Evolutionary conservation across 768 basidiomycete species (phyloP), one percentile per base, ranked within the genome.

Genomic region (Hypholoma sublateritium): DNA sequence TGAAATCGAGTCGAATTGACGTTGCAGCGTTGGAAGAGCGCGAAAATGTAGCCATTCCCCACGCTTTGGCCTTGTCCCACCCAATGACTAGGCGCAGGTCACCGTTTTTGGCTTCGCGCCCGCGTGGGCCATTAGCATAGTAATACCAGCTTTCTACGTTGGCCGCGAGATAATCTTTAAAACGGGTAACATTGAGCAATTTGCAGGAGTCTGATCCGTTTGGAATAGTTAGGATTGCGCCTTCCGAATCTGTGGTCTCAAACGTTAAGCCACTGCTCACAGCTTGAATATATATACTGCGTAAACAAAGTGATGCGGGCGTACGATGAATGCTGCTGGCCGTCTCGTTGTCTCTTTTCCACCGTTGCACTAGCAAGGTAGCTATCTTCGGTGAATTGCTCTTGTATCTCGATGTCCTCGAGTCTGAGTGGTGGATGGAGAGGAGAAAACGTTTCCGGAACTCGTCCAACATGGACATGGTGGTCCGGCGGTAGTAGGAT

Each of bases 11-110:
- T n/a, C 5, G 47, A 32, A n/a, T 32, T 7, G 7, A 28, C 7
- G 25, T 28, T 17, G 24, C 37, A 12, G 12, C n/a, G 12, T 22
- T 16, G 28, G 9, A 28, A 14, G 9, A 7, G 24, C 32, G 53
- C 14, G 58, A 32, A 37, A 56, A 58, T 3, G 50, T 47, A 19
- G 55, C 57, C 34, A 62, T 61, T 6, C 62, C 60, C 65, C 62
- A 66, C 14, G 53, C 22, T 5, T 56, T 7, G 1, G 54, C 37
- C 32, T 63, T 63, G 35, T 63, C 62, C 52, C 52, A 60, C 1
- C 65, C 65, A 17, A 60, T 44, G 4, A 66, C 59, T 6, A 66
- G 37, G 4, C 62, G 60, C 19, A 66, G 21, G 28, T 63, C 62
- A 5, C 65, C 62, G 25, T 66, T 66, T 24, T 55, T 36, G n/a